Conservation (phyloP, 2,329 filamentous ascomycete species). For the Calycina marina region DNA sequence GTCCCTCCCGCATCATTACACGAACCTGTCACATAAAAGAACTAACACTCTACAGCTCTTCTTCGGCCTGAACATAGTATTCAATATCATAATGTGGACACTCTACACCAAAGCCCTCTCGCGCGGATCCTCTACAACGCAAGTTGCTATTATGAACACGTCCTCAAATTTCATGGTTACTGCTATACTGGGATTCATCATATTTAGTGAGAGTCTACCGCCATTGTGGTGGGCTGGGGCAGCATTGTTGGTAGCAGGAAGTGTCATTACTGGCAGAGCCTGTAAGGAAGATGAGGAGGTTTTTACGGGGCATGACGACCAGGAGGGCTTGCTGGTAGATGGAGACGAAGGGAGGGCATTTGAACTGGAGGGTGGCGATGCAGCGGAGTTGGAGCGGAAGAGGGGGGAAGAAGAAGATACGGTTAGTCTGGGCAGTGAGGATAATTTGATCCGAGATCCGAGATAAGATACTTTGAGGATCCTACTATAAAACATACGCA, state of each 20-base stretch:
- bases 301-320: slow-evolving; percentile 4
- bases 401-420: too few species aligned
- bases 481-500: too few species aligned
- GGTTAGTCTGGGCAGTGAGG: too few species aligned
- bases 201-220: slow-evolving; percentile 59
- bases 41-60: slow-evolving; percentile 31
- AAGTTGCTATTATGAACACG: slow-evolving; percentile 71
- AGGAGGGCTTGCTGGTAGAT: too few species aligned
- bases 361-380: too few species aligned
- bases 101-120: slow-evolving; percentile 70
- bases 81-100: slow-evolving; percentile 52
- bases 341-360: too few species aligned
- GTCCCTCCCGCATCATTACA: neutral
- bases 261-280: slow-evolving; percentile 62
- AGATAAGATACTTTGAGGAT: too few species aligned
- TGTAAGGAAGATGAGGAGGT: slow-evolving; percentile 32
- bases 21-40: neutral
- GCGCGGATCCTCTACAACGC: slow-evolving; percentile 58
- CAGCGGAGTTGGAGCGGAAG: too few species aligned
- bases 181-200: slow-evolving; percentile 51
- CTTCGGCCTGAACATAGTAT: slow-evolving; percentile 44
- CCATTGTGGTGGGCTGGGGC: slow-evolving; percentile 68
- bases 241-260: slow-evolving; percentile 55
- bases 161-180: slow-evolving; percentile 71
- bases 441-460: too few species aligned